phyloP scores from a whole-genome alignment of 1,284 basidiomycete genomes.

The Rhizoctonia solani region DNA sequence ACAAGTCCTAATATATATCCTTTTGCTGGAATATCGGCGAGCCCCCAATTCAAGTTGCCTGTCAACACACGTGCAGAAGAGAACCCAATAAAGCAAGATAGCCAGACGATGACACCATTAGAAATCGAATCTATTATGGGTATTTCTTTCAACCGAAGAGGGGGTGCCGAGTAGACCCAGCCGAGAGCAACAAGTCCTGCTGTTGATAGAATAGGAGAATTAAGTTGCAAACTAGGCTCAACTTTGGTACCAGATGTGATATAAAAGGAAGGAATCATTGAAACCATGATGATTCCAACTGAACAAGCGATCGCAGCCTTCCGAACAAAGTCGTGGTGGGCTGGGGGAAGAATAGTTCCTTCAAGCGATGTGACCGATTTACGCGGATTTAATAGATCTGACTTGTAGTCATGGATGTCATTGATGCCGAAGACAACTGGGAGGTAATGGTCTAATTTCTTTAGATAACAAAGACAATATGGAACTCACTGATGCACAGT shows the following conservation, averaged over 20 bases:
- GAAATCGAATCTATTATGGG: constrained; percentile 42
- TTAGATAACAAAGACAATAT: background rate
- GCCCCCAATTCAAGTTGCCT: constrained; percentile 14
- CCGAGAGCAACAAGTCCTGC: constrained; percentile 39
- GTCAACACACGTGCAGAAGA: constrained; percentile 32
- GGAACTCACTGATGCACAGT: constrained; percentile 36
- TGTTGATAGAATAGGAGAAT: constrained; percentile 18
- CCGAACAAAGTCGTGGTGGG: constrained; percentile 40
- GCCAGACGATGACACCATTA: constrained; percentile 41
- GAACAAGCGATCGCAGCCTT: constrained; percentile 39
- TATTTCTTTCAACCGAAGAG: constrained; percentile 41
- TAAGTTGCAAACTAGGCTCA: background rate
- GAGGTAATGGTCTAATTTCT: background rate
- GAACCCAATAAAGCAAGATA: constrained; percentile 41
- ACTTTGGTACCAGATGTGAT: background rate
- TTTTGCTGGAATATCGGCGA: constrained; percentile 35
- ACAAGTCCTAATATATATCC: constrained; percentile 40
- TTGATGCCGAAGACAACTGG: constrained; percentile 43
- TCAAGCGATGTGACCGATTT: constrained; percentile 41
- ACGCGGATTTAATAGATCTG: constrained; percentile 41
- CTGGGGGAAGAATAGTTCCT: constrained; percentile 40
- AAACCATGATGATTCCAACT: constrained; percentile 37
- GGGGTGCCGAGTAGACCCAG: constrained; percentile 43
- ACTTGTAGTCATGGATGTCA: constrained; percentile 42
- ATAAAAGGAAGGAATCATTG: constrained; percentile 22